These are phyloP conservation scores for Colletotrichum phormii DNA, from an alignment of 2,329 filamentous ascomycete genomes.

Conservation along the genomic window DNA sequence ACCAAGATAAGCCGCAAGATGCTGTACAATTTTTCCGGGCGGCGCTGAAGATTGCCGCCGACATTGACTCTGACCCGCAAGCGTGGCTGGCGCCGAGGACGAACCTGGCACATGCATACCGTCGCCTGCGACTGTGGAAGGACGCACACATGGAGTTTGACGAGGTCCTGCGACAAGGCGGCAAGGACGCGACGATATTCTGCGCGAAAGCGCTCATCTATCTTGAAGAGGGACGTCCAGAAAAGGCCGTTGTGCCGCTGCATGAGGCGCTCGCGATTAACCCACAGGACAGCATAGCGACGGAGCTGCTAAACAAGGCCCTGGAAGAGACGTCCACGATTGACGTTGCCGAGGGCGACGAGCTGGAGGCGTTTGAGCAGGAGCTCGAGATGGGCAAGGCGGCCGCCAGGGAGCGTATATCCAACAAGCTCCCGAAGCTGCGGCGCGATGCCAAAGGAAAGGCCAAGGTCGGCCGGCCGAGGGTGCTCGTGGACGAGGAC, in stretches of 20 bases:
- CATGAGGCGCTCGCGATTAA: constrained; percentile 86
- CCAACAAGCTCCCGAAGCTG: constrained; percentile 43
- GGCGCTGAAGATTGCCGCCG: constrained; percentile 80
- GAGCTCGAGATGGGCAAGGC: constrained; percentile 60
- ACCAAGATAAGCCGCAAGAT: constrained; percentile 82
- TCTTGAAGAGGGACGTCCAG: constrained; percentile 79
- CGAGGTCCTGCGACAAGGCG: constrained; percentile 84
- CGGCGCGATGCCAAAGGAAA: constrained; percentile 56
- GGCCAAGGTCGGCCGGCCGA: constrained; percentile 52
- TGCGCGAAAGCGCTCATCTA: constrained; percentile 86
- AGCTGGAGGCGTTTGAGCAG: constrained; percentile 63
- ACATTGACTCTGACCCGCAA: constrained; percentile 83
- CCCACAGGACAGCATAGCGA: constrained; percentile 84
- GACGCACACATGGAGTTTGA: constrained; percentile 86
- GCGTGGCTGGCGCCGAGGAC: constrained; percentile 87
- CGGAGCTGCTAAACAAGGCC: constrained; percentile 80
- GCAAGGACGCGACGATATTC: constrained; percentile 83
- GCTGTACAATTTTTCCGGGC: constrained; percentile 83
- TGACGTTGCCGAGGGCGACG: constrained; percentile 58
- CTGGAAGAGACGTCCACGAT: constrained; percentile 69
- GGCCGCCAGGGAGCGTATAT: constrained; percentile 52
- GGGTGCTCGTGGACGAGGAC: constrained; percentile 50
- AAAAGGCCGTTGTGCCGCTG: constrained; percentile 83
- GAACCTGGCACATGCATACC: constrained; percentile 90
- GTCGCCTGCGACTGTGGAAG: constrained; percentile 75